Evolutionary conservation across 352 stramenopile genomes (phyloP), one percentile per base, ranked within the genome.

Genomic region (Pythium dissotocum): DNA sequence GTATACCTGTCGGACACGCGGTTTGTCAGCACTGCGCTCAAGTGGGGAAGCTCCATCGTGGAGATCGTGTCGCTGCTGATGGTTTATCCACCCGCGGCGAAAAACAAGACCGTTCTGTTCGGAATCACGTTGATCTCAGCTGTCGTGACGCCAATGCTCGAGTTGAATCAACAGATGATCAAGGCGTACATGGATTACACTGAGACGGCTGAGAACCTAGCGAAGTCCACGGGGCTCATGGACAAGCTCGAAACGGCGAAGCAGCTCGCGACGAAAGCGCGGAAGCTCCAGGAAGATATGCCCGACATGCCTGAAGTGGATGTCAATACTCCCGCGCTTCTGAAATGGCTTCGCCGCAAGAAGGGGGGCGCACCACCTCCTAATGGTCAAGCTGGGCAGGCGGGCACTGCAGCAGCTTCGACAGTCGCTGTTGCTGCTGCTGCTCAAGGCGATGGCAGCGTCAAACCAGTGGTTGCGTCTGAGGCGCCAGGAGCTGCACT

Each of bases 161-260:
- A 89, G 63, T 77, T 87, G 18, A 86, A 87, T 40, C 73, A 87
- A 49, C 78, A 87, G 16, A 42, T 76, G 16, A 79, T 89, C 54
- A 80, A 84, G 54, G 67, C 70, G 10, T 89, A 89, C 38, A 71
- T 87, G 8, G 75, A 85, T 10, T 87, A 85, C 52, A 68, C 75
- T 8, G 79, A 87, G 49, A 68, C 67, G 0, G 67, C 69, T 0
- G 75, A 84, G 48, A 69, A 73, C 26, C 54, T 83, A 0, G 65
- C 33, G 0, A 69, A 65, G 24, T 78, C 74, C 0, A 77, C 60
- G 4, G 64, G 71, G 2, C 18, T 73, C 12, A 55, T 71, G 10
- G 60, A 75, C 6, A 79, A 73, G 44, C 35, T 69, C 6, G 58
- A 67, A n/a, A 69, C 66, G n/a, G 57, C 53, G 0, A 70, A 61